These are phyloP conservation scores for Leccinum arenicola DNA, from an alignment of 768 basidiomycete species.

Conservation along the genomic window DNA sequence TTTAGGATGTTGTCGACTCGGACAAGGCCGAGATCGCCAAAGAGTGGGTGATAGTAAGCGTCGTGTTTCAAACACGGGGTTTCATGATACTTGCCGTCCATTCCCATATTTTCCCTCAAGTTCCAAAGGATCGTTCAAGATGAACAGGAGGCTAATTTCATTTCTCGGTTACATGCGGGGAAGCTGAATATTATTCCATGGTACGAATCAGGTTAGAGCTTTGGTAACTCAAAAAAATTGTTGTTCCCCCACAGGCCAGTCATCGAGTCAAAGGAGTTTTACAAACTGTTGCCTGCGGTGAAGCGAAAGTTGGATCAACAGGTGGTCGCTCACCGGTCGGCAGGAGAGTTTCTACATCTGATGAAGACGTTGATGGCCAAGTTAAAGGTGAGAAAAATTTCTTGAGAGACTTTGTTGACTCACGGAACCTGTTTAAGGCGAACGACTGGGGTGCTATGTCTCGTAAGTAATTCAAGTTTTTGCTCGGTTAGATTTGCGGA, in stretches of 20 bases:
- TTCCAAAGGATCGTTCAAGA: slow-evolving; percentile 61
- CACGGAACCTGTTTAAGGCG: slow-evolving; percentile 34
- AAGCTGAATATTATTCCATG: slow-evolving; percentile 58
- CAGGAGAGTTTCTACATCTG: slow-evolving; percentile 52
- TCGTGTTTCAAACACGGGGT: neutral
- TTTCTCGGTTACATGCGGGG: slow-evolving; percentile 55
- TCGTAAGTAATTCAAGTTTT: slow-evolving; percentile 33
- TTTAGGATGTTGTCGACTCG: slow-evolving; percentile 60
- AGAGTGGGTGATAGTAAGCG: slow-evolving; percentile 40
- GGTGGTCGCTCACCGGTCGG: slow-evolving; percentile 44
- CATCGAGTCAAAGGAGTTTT: slow-evolving; percentile 61
- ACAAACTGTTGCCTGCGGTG: slow-evolving; percentile 48
- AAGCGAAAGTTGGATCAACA: slow-evolving; percentile 50
- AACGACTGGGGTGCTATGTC: slow-evolving; percentile 67
- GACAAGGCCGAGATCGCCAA: slow-evolving; percentile 56
- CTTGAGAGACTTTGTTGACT: neutral
- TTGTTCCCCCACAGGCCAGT: slow-evolving; percentile 39
- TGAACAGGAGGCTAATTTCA: slow-evolving; percentile 61
- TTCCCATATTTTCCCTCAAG: slow-evolving; percentile 49
- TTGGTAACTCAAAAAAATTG: neutral
- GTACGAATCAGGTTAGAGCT: slow-evolving; percentile 19
- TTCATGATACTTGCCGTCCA: neutral
- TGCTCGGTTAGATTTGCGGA: slow-evolving; percentile 33
- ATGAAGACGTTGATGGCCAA: slow-evolving; percentile 69
- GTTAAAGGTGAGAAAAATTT: slow-evolving; percentile 42